These are phyloP conservation scores for Emergomyces pasteurianus DNA, from an alignment of 2,329 filamentous ascomycete genomes.

Conservation along the genomic window DNA sequence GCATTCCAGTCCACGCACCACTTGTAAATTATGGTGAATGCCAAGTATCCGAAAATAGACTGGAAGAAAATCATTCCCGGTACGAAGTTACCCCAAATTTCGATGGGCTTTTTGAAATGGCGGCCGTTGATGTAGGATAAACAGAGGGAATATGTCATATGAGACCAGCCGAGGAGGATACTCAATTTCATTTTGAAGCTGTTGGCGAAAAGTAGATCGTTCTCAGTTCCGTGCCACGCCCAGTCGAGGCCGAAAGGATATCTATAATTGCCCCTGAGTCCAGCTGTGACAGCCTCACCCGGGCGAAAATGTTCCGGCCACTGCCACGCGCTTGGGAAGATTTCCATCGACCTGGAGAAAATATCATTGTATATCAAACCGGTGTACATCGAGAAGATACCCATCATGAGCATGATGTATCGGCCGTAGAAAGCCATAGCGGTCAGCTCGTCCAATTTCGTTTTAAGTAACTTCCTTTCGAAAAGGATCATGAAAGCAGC, in stretches of 20 bases:
- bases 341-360: conserved; percentile 83
- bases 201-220: conserved; percentile 91
- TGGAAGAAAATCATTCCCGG: conserved; percentile 99
- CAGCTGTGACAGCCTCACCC: conserved; percentile 52
- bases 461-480: conserved; percentile 67
- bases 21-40: conserved; percentile 91
- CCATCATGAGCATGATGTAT: conserved; percentile 98
- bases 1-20: conserved; percentile 83
- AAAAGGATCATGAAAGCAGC: conserved; percentile 91
- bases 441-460: conserved; percentile 94
- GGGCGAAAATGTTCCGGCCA: conserved; percentile 60
- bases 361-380: conserved; percentile 96
- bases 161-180: conserved; percentile 91
- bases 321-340: conserved; percentile 84
- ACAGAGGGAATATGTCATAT: conserved; percentile 98
- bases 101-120: conserved; percentile 88
- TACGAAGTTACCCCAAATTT: conserved; percentile 95
- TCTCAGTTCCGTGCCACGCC: conserved; percentile 94
- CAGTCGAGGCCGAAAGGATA: conserved; percentile 95
- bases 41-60: conserved; percentile 92
- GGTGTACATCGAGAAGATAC: conserved; percentile 90
- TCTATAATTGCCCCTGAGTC: conserved; percentile 61
- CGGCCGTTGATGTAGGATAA: conserved; percentile 86
- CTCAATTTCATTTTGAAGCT: conserved; percentile 99
- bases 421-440: conserved; percentile 98